Conservation (phyloP, 257 asterid species). For the Euphrasia confusa region DNA sequence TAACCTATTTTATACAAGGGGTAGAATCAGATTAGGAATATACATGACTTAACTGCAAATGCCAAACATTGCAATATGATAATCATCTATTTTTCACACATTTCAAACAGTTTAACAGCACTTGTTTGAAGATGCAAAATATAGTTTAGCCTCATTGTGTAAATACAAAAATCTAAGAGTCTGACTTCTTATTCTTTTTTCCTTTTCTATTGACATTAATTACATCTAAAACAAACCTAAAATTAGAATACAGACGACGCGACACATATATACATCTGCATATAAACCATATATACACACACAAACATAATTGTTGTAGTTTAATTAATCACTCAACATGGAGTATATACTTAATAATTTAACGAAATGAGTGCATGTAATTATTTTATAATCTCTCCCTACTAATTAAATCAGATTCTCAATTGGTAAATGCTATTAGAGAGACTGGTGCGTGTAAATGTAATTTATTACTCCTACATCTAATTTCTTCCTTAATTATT, state of each 20-base stretch:
- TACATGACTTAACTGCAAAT: background rate
- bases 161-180: too few species aligned
- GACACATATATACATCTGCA: background rate
- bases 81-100: background rate
- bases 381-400: too few species aligned
- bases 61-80: background rate
- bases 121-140: background rate
- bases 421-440: background rate
- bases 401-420: too few species aligned
- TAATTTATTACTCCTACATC: too few species aligned
- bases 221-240: background rate
- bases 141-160: background rate
- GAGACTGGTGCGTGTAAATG: background rate
- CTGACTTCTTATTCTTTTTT: background rate
- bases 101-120: background rate
- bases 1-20: background rate
- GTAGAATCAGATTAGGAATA: slow-evolving; percentile 3
- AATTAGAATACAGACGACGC: background rate
- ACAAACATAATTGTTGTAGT: too few species aligned
- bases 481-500: background rate
- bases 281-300: background rate
- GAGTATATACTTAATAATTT: too few species aligned
- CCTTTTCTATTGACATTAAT: background rate
- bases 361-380: too few species aligned
- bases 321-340: background rate